Base-by-base conservation (phyloP, 164 flowering plant genomes). In the Houttuynia cordata region DNA sequence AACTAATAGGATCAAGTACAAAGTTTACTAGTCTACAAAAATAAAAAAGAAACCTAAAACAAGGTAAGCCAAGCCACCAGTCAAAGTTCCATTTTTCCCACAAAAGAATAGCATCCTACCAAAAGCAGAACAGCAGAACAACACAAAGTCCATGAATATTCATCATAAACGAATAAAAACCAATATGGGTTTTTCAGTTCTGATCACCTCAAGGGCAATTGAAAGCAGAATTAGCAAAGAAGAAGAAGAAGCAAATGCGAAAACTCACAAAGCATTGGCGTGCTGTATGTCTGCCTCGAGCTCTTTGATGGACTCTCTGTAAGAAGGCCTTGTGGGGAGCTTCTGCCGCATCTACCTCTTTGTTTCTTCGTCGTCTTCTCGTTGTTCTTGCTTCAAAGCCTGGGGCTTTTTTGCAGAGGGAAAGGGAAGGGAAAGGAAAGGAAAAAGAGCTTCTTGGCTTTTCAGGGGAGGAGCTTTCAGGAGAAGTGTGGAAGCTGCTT, bases 231-330 rank as follows among this genome's bases (percentile, higher is more conserved):
- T 1, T 24, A 10, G 12, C 49, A 20, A 55, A 18, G 1, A 24
- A 42, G 23, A 53, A 34, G 10, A 30, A 24, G 19, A 19, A 47
- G 30, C 9, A 19, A 51, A 49, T 4, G 19, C 3, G 21, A 20
- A 13, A 18, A 55, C 24, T 41, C 25, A 62, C 65, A 62, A 30
- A 19, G 65, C 45, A 62, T 62, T 62, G 59, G 65, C 65, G 53
- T 62, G 65, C 24, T 55, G 65, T 54, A 62, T 62, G 42, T 62
- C 65, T 23, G 65, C 58, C 41, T 62, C 65, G 23, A 62, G 58
- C 39, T 54, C 65, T 53, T 54, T 62, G 58, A 62, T 62, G 22
- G 65, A 53, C 17, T 62, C 65, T 22, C 56, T 62, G 59, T 62
- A 62, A 42, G 59, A 62, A 20, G 65, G 20, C 24, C 59, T 54